These are phyloP conservation scores for Hordeum marinum DNA, from an alignment of 176 grass and related monocot species.

Conservation along the genomic window DNA sequence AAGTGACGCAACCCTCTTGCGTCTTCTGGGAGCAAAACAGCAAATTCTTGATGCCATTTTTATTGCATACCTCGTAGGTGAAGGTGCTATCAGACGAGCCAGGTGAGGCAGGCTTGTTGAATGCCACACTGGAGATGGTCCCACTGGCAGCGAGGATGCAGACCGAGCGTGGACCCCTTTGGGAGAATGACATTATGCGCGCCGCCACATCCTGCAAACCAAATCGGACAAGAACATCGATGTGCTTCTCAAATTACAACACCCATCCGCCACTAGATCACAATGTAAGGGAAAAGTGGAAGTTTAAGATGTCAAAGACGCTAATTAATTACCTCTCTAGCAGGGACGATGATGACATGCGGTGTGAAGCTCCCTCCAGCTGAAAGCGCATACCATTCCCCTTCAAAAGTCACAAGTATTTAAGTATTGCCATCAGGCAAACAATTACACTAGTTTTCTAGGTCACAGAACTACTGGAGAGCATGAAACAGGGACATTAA, in stretches of 20 bases:
- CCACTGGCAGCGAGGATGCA: slow-evolving; percentile 73
- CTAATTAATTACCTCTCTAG: slow-evolving; percentile 63
- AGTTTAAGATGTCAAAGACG: neutral
- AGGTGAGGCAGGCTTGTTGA: slow-evolving; percentile 50
- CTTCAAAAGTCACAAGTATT: slow-evolving; percentile 43
- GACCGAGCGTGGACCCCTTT: slow-evolving; percentile 78
- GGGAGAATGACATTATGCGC: slow-evolving; percentile 85
- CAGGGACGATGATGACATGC: slow-evolving; percentile 75
- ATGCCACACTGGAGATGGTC: slow-evolving; percentile 71
- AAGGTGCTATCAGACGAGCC: slow-evolving; percentile 52
- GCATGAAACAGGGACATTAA: neutral
- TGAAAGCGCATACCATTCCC: slow-evolving; percentile 84
- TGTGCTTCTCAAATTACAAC: neutral
- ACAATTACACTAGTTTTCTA: neutral
- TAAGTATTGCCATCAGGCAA: neutral
- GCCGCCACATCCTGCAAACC: slow-evolving; percentile 64
- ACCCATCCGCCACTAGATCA: neutral
- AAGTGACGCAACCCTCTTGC: too few relatives aligned
- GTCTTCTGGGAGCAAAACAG: neutral
- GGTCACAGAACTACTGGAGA: neutral
- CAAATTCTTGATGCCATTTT: neutral
- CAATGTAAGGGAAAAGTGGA: neutral
- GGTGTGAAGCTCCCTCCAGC: slow-evolving; percentile 96
- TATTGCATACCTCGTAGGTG: slow-evolving; percentile 53
- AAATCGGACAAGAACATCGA: slow-evolving; percentile 16